Conservation (phyloP, 305 asterid species). For the Solanum hybrid region DNA sequence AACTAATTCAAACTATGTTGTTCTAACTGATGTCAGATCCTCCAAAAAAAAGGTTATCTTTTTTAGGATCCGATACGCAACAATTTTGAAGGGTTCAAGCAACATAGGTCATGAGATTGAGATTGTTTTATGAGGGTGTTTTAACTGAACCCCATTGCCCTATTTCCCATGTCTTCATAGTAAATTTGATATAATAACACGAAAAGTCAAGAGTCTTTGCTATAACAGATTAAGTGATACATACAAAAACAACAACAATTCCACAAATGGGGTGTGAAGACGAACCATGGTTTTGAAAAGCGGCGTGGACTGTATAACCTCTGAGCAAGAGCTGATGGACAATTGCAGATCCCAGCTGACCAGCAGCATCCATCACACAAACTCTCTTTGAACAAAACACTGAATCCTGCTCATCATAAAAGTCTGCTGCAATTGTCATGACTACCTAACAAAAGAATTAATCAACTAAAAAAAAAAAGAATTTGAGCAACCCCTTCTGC, state of each 20-base stretch:
- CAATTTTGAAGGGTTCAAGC: neutral
- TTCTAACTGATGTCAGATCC: neutral
- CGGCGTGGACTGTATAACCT: constrained; percentile 84
- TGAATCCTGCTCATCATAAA: neutral
- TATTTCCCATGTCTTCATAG: neutral
- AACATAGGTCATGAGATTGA: neutral
- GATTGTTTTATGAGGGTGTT: neutral
- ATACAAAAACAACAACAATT: neutral
- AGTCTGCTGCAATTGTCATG: constrained; percentile 27
- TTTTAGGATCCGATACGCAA: neutral
- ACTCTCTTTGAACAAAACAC: constrained; percentile 37
- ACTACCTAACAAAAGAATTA: neutral
- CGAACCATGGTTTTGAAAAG: constrained; percentile 50
- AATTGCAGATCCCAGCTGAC: constrained; percentile 57
- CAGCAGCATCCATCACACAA: constrained; percentile 90
- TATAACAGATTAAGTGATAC: neutral
- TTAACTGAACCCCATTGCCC: neutral
- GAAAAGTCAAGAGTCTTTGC: neutral
- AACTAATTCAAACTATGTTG: neutral
- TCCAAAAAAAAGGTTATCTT: neutral
- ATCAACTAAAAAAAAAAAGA: neutral
- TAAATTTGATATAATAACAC: neutral
- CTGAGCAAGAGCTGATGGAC: constrained; percentile 52
- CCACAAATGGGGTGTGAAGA: neutral
- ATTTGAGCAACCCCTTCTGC: neutral